Base-by-base conservation (phyloP, 108 stramenopile species). In the Cylindrotheca fusiformis region DNA sequence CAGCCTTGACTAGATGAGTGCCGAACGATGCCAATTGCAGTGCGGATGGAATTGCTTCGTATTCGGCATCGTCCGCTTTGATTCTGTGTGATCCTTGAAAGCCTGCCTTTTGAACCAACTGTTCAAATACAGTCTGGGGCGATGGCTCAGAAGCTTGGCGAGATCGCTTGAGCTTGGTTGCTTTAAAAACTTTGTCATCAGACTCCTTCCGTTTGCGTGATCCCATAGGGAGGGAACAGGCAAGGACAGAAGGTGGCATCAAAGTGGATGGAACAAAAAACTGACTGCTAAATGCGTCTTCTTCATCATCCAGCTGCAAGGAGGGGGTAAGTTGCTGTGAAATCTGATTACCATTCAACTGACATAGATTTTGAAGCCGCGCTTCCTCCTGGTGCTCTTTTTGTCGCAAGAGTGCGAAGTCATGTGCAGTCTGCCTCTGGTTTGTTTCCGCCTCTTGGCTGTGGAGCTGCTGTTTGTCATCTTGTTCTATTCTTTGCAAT, bases 11-110 rank as follows among this genome's bases (percentile, higher is more conserved):
- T 20, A 95, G 54, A 18, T 76, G 55, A 20, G 87, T 80, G 2
- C 91, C 93, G 69, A 93, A 97, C 31, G 78, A 79, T 48, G 84
- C 74, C 51, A 84, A 61, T 67, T 97, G 94, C 44, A 87, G 65
- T 27, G 87, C 74, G 19, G 83, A 77, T 25, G 96, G 94, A 24
- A 79, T 69, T 27, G 62, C 75, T 56, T 90, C 80, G 63, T 90
- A 96, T 24, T 75, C 80, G 22, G 73, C 55, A 10, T 63, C 62
- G 6, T 75, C 73, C 5, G 53, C 26, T n/a, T 55, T 17, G 33
- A 81, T 69, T 8, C 67, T 67, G 23, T 52, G 32, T 22, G 25
- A 33, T 18, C 36, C 36, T 14, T 2, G 19, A n/a, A 22, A 4
- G 21, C 51, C 63, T 32, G 12, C 8, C 22, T 53, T 14, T 8